Conservation (phyloP, 1,284 basidiomycete genomes). For the Ganoderma multipileum region DNA sequence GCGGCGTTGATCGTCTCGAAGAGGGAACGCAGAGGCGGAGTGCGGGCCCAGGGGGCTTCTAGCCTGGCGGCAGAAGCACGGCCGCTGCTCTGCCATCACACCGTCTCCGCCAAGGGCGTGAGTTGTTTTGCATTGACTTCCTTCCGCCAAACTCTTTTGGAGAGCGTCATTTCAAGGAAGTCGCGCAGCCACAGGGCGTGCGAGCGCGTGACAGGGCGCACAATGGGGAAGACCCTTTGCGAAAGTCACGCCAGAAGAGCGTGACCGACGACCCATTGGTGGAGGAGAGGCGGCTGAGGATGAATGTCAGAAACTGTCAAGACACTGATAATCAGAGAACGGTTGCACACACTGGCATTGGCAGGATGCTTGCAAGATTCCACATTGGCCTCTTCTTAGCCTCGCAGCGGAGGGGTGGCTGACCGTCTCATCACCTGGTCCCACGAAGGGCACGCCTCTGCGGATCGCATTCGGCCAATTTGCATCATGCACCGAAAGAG, state of each 20-base stretch:
- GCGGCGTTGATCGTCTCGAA: slow-evolving; percentile 2
- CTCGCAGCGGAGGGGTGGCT: neutral
- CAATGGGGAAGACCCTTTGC: neutral
- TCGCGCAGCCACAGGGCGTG: neutral
- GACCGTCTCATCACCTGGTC: neutral
- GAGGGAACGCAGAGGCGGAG: neutral
- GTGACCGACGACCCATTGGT: neutral
- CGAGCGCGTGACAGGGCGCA: neutral
- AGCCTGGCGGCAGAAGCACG: neutral
- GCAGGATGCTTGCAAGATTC: neutral
- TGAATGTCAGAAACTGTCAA: slow-evolving; percentile 4
- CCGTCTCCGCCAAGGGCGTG: neutral
- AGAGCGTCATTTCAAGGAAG: neutral
- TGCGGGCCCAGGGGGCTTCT: neutral
- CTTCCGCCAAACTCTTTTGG: neutral
- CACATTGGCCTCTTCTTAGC: neutral
- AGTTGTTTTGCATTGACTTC: neutral
- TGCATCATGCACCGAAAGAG: neutral
- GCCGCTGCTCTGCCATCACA: neutral
- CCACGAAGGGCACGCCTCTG: neutral
- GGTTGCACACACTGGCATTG: neutral
- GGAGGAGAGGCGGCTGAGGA: neutral
- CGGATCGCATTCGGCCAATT: neutral
- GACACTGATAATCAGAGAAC: neutral
- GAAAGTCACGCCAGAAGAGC: neutral